Evolutionary conservation across 495 filamentous ascomycete species (phyloP), one percentile per base, ranked within the genome.

Genomic region (Astrothelium macrocarpum): DNA sequence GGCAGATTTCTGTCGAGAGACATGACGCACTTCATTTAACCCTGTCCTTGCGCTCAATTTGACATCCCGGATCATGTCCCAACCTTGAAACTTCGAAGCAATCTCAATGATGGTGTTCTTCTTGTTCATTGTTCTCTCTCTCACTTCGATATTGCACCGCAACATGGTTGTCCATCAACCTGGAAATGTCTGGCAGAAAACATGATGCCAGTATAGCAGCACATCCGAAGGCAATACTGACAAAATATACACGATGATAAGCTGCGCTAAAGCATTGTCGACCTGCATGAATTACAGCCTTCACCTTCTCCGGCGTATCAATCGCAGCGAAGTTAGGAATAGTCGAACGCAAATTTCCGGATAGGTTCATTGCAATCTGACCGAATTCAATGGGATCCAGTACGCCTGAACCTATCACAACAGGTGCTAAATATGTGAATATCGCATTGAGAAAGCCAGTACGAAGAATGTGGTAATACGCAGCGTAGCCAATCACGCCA

Each of bases 121-220:
- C 36, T 42, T 9, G 18, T 42, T 42, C 36, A 42, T 9, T 42
- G 10, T 9, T 16, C 14, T 23, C 20, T 49, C 45, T 49, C 45
- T 49, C 45, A 5, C 11, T 49, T 18, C 45, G 12, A 23, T 49
- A 49, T 18, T 49, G 45, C 20, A 87, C 85, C 0, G 84, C 84
- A 25, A 87, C 79, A 72, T 85, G 79, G 70, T 87, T 82, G 71
- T 85, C 81, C 79, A 88, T 83, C 66, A 83, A 86, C 73, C 79
- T 71, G n/a, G 73, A 71, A 59, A 88, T 86, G 68, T 85, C 77
- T 18, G 79, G 83, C 71, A 89, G 68, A 63, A 85, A 85, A 64
- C 80, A 75, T 49, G 84, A 80, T 1, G 86, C 82, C 14, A 87
- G n/a, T n/a, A 88, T 81, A 18, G 80, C 79, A 1, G 87, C 71